phyloP scores from a whole-genome alignment of 148 eudicot species.

The Hydrangea macrophylla region DNA sequence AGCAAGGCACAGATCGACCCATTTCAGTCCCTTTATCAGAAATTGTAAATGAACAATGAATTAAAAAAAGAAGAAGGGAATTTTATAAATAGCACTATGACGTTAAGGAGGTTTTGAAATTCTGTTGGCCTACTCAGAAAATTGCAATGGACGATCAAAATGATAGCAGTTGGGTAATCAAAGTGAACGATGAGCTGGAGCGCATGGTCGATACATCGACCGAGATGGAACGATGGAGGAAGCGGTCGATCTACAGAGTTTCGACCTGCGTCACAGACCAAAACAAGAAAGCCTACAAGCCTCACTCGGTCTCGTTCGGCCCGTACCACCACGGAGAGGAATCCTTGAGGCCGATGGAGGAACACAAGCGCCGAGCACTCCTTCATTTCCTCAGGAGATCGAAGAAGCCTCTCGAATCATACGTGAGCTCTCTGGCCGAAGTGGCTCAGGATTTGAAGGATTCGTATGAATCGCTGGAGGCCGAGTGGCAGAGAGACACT shows the following conservation, averaged over 20 bases:
- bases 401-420: conserved; percentile 6
- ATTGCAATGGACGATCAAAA: too few relatives aligned
- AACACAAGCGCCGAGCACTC: conserved; percentile 38
- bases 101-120: too few relatives aligned
- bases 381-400: conserved; percentile 39
- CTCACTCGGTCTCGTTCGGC: conserved; percentile 38
- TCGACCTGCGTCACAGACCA: conserved; percentile 25
- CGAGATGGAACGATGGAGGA: conserved; percentile 27
- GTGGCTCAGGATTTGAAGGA: conserved; percentile 23
- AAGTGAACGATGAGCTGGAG: conserved; percentile 19
- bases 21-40: background rate
- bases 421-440: conserved; percentile 10
- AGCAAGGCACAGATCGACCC: background rate
- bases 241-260: conserved; percentile 31
- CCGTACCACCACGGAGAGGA: conserved; percentile 37
- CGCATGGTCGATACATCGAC: conserved; percentile 1
- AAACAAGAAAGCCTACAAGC: conserved; percentile 36
- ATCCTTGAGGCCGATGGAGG: conserved; percentile 29
- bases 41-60: too few relatives aligned
- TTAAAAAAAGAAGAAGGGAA: too few relatives aligned
- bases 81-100: too few relatives aligned
- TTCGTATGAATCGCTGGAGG: conserved; percentile 26
- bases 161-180: conserved; percentile 15
- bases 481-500: conserved; percentile 16
- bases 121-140: too few relatives aligned